A percentile compares a stretch with the other conserved stretches of the same genome.
Evolutionary conservation across 202 grass and related monocot species (phyloP).

Genomic region (Bolboschoenoplectus hybrid): DNA sequence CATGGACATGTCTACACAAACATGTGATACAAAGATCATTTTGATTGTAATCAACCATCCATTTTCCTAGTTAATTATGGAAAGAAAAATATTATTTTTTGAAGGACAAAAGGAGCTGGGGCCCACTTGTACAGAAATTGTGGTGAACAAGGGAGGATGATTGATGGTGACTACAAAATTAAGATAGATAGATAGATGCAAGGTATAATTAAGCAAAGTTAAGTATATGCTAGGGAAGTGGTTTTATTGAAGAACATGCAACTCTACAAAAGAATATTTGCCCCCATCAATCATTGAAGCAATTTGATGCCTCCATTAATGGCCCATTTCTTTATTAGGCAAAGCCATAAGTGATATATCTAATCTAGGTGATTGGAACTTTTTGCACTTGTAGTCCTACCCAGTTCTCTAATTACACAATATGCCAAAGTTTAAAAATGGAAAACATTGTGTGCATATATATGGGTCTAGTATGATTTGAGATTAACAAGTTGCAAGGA

Average conservation of each 20-base stretch:
- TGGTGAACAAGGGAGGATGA: not conserved
- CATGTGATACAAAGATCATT: not conserved
- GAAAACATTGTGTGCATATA: not conserved
- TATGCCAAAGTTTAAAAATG: not conserved
- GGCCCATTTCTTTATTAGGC: conserved; percentile 24
- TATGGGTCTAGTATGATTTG: not conserved
- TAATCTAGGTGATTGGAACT: not conserved
- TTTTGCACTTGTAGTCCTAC: conserved; percentile 25
- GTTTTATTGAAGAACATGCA: conserved; percentile 40
- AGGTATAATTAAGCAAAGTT: conserved; percentile 9
- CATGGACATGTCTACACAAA: not conserved
- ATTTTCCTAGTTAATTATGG: conserved; percentile 9
- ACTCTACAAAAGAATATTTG: conserved; percentile 38
- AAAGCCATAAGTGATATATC: conserved; percentile 2
- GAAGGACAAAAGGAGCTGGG: not conserved
- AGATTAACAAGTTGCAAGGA: conserved; percentile 3
- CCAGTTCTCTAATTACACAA: conserved; percentile 11
- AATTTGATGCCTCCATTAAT: conserved; percentile 40
- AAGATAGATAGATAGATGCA: not conserved
- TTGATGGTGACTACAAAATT: not conserved
- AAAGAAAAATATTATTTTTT: not conserved
- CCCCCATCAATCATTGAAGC: conserved; percentile 40
- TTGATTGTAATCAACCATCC: conserved; percentile 24
- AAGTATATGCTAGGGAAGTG: conserved; percentile 23
- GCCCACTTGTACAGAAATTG: conserved; percentile 19